Conservation (phyloP, 2,329 filamentous ascomycete species). For the Biscogniauxia marginata region DNA sequence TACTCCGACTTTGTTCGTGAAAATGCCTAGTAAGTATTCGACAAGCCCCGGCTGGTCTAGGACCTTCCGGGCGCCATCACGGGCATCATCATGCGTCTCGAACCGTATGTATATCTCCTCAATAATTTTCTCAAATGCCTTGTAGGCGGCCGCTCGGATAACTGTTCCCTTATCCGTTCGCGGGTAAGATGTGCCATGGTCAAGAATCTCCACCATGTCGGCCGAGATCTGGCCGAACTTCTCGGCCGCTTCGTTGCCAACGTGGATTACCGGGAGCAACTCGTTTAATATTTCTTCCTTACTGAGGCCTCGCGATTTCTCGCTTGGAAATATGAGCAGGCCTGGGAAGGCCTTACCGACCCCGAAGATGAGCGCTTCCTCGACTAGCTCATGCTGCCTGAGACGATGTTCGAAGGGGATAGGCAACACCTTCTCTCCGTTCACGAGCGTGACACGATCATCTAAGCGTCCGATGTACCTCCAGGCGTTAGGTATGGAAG, state of each 20-base stretch:
- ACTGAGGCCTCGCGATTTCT: conserved; percentile 39
- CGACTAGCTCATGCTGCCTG: conserved; percentile 49
- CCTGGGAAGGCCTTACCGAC: conserved; percentile 52
- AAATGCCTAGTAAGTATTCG: conserved; percentile 11
- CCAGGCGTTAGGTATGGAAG: conserved; percentile 41
- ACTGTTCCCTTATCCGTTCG: conserved; percentile 57
- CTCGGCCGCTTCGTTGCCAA: conserved; percentile 48
- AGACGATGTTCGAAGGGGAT: conserved; percentile 52
- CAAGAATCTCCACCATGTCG: conserved; percentile 52
- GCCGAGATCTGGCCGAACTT: conserved; percentile 52
- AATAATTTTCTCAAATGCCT: conserved; percentile 47
- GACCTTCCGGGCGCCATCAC: conserved; percentile 6
- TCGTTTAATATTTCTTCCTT: conserved; percentile 45
- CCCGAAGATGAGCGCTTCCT: conserved; percentile 59
- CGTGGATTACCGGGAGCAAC: conserved; percentile 50
- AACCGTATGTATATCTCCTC: conserved; percentile 40
- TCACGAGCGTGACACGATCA: conserved; percentile 44
- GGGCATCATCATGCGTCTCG: conserved; percentile 16
- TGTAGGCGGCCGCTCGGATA: conserved; percentile 51
- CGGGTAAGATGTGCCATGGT: conserved; percentile 44
- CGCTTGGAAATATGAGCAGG: conserved; percentile 50
- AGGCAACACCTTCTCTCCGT: conserved; percentile 49
- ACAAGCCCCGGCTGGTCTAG: conserved; percentile 7
- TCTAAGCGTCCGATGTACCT: conserved; percentile 46
- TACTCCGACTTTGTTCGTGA: conserved; percentile 13